Evolutionary conservation across 768 basidiomycete genomes (phyloP), one percentile per base, ranked within the genome.

Genomic region (Ephemerocybe angulata): DNA sequence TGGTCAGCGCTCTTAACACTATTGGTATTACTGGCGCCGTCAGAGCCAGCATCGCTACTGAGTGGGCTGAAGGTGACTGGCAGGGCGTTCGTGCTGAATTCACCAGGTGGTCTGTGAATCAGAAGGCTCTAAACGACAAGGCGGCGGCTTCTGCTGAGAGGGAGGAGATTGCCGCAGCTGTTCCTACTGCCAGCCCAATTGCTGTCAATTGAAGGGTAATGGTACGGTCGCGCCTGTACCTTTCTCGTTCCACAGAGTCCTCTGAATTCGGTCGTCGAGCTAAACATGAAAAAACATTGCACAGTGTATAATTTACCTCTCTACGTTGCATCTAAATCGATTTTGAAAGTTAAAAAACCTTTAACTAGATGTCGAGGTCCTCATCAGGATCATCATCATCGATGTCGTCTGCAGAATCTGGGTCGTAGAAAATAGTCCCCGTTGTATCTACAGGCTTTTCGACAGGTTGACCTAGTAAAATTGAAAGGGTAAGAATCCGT

Each of bases 301-400:
- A n/a, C n/a, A n/a, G n/a, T n/a, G n/a, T n/a, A n/a, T n/a, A n/a
- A n/a, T n/a, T n/a, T n/a, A n/a, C n/a, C n/a, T n/a, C n/a, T n/a
- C n/a, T n/a, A n/a, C n/a, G n/a, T n/a, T n/a, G n/a, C n/a, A n/a
- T n/a, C n/a, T n/a, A n/a, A n/a, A n/a, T 35, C 33, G 33, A 35
- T 35, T 35, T 35, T 17, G n/a, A n/a, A n/a, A n/a, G n/a, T n/a
- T n/a, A n/a, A n/a, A n/a, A n/a, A n/a, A n/a, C n/a, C n/a, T n/a
- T 17, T 35, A 35, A 19, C 66, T 63, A 93, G 54, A 94, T 88
- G 63, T 96, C 90, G 56, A 96, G 73, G 70, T 96, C 93, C 65
- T 96, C 94, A 61, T 97, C 94, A 21, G 94, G 94, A 74, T 97
- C 94, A 53, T 96, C 94, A 52, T 95, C 94, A 65, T 97, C 94